Evolutionary conservation across 208 protist species (phyloP).

Genomic region (Wallacemonas sp.): DNA sequence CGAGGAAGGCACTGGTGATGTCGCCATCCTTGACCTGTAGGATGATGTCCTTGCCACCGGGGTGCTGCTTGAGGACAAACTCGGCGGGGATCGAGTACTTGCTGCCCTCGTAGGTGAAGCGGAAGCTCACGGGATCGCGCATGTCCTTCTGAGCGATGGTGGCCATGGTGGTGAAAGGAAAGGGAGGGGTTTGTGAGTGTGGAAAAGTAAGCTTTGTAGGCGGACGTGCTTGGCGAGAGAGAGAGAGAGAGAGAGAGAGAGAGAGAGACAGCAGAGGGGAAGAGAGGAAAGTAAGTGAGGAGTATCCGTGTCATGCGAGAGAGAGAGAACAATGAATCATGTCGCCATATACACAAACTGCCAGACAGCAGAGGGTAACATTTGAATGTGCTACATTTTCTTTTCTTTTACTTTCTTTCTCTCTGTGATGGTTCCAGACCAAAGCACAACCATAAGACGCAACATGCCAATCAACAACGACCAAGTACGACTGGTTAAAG

Average conservation of each 20-base stretch:
- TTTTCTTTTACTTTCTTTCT: too few relatives aligned
- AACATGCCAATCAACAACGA: background rate
- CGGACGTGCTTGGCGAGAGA: background rate
- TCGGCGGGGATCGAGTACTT: constrained; percentile 31
- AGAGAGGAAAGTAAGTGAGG: too few relatives aligned
- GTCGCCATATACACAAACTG: too few relatives aligned
- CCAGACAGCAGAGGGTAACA: too few relatives aligned
- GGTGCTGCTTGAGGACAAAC: constrained; percentile 35
- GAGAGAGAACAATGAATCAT: too few relatives aligned
- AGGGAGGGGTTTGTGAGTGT: background rate
- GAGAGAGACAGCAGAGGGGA: background rate
- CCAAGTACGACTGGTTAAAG: background rate
- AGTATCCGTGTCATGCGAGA: too few relatives aligned
- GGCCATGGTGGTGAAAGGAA: background rate
- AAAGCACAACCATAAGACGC: background rate
- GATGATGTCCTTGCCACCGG: constrained; percentile 30
- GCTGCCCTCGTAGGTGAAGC: constrained; percentile 27
- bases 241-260: background rate
- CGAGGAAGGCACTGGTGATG: constrained; percentile 35
- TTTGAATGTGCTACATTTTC: too few relatives aligned
- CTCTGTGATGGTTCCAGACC: too few relatives aligned
- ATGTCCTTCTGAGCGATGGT: constrained; percentile 7
- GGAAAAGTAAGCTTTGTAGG: background rate
- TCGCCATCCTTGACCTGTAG: constrained; percentile 31
- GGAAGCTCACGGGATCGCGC: constrained; percentile 14